Evolutionary conservation across 805 yeast genomes (phyloP).

Genomic region (Candida orba): DNA sequence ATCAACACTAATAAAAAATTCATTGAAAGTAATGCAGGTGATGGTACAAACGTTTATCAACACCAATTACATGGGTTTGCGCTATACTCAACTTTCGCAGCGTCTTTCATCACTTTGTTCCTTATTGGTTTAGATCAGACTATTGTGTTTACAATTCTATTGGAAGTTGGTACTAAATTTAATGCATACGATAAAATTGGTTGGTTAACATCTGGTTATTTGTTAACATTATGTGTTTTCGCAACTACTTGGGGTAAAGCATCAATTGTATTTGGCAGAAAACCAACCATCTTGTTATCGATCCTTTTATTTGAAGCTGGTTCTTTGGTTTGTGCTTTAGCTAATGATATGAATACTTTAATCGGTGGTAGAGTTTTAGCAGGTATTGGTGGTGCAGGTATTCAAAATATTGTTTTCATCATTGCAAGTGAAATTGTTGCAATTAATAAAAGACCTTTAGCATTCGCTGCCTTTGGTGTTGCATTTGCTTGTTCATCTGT

Average conservation of each 20-base stretch:
- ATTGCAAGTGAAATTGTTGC: conserved; percentile 44
- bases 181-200: conserved; percentile 44
- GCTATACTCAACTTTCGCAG: conserved; percentile 10
- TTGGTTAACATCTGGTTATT: conserved; percentile 52
- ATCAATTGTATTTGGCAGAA: conserved; percentile 52
- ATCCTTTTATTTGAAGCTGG: conserved; percentile 28
- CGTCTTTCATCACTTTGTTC: conserved; percentile 22
- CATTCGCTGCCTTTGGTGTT: conserved; percentile 20
- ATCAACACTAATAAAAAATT: conserved; percentile 7
- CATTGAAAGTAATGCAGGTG: conserved; percentile 20
- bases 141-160: conserved; percentile 45
- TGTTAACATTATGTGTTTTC: conserved; percentile 46
- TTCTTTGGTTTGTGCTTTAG: conserved; percentile 48
- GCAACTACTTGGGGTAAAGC: conserved; percentile 53
- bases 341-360: conserved; percentile 48
- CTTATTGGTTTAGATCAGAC: conserved; percentile 50
- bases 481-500: conserved; percentile 44
- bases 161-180: conserved; percentile 43
- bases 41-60: conserved; percentile 17
- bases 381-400: conserved; percentile 67
- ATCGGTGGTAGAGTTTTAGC: conserved; percentile 65
- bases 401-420: conserved; percentile 48
- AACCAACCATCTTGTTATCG: conserved; percentile 39
- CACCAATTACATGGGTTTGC: conserved; percentile 14
- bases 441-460: conserved; percentile 19